Conservation (phyloP, 495 filamentous ascomycete species). For the Paragyromitra xinjiangensis region DNA sequence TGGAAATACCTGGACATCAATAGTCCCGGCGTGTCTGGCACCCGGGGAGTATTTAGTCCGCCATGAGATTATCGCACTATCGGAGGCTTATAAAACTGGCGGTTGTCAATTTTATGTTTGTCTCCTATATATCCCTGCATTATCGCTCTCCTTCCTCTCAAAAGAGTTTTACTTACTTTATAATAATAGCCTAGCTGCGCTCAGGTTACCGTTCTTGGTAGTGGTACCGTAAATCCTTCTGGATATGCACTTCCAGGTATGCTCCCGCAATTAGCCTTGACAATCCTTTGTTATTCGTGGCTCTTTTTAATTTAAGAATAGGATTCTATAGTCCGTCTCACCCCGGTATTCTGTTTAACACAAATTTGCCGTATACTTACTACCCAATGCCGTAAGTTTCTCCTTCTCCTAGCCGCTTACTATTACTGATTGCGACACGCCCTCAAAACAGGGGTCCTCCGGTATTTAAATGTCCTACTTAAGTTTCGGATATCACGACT, state of each 20-base stretch:
- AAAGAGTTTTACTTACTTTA: slow-evolving; percentile 60
- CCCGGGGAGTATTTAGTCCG: slow-evolving; percentile 74
- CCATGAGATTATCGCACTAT: slow-evolving; percentile 76
- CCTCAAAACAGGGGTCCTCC: slow-evolving; percentile 25
- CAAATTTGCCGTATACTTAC: slow-evolving; percentile 32
- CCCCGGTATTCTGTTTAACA: slow-evolving; percentile 39
- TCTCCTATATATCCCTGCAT: slow-evolving; percentile 59
- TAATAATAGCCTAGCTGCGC: slow-evolving; percentile 45
- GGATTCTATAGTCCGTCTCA: slow-evolving; percentile 36
- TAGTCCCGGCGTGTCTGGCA: slow-evolving; percentile 67
- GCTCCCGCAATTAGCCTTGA: background rate
- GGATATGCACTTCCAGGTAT: slow-evolving; percentile 46
- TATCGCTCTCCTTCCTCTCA: background rate
- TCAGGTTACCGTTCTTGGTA: slow-evolving; percentile 67
- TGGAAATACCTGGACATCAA: slow-evolving; percentile 68
- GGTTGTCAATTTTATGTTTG: slow-evolving; percentile 76
- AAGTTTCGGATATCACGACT: background rate
- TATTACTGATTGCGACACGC: background rate
- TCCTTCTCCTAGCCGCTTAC: background rate
- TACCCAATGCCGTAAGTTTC: slow-evolving; percentile 45
- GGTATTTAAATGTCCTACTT: slow-evolving; percentile 26
- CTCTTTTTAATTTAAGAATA: background rate
- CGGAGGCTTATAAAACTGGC: slow-evolving; percentile 64
- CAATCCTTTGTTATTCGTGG: background rate
- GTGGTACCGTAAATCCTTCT: slow-evolving; percentile 58